Conservation (phyloP, 2,329 filamentous ascomycete species). For the Berkeleyomyces rouxiae region DNA sequence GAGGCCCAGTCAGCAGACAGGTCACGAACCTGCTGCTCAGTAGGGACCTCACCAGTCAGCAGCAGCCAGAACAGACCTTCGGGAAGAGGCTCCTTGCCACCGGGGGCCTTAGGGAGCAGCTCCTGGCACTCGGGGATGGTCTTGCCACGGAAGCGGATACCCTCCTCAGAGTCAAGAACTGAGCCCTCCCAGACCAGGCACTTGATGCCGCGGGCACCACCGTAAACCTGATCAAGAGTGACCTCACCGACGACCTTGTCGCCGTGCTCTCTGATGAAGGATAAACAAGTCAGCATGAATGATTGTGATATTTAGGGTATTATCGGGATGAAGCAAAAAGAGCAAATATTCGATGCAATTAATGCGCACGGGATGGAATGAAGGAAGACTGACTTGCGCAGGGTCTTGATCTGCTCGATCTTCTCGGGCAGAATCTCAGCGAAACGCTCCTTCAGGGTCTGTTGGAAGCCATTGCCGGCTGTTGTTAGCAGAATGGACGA, state of each 20-base stretch:
- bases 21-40: slow-evolving; percentile 94
- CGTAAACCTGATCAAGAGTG: slow-evolving; percentile 98
- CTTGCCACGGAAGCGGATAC: slow-evolving; percentile 98
- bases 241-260: slow-evolving; percentile 94
- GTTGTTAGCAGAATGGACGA: slow-evolving; percentile 11
- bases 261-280: slow-evolving; percentile 61
- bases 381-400: slow-evolving; percentile 60
- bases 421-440: slow-evolving; percentile 89
- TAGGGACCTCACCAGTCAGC: slow-evolving; percentile 91
- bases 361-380: slow-evolving; percentile 8
- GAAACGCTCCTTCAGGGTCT: slow-evolving; percentile 98
- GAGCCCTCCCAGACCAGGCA: slow-evolving; percentile 97
- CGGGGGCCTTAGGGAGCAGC: slow-evolving; percentile 89
- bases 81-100: slow-evolving; percentile 89
- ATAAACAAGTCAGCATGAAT: slow-evolving; percentile 14
- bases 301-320: slow-evolving; percentile 9
- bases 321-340: background rate
- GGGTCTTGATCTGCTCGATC: slow-evolving; percentile 98
- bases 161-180: slow-evolving; percentile 95
- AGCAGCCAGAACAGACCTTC: slow-evolving; percentile 99
- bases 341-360: background rate
- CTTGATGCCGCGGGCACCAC: slow-evolving; percentile 98
- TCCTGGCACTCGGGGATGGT: slow-evolving; percentile 98
- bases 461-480: slow-evolving; percentile 11
- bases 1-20: slow-evolving; percentile 98